Evolutionary conservation across 306 rosid species (phyloP).

Genomic region (Ormosia emarginata): DNA sequence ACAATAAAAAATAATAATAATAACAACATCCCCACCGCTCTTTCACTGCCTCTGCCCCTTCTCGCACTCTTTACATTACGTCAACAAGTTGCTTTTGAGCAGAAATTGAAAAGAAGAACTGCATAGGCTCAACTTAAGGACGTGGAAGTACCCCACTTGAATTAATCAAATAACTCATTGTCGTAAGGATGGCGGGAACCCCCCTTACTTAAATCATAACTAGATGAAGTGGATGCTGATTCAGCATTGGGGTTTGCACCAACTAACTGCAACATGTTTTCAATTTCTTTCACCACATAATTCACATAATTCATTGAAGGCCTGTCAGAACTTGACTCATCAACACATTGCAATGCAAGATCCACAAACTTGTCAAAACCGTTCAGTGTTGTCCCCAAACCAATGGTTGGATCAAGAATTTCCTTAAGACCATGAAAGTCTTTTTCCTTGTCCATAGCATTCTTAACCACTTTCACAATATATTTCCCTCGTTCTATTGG

Average conservation of each 20-base stretch:
- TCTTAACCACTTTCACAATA: conserved; percentile 57
- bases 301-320: conserved; percentile 65
- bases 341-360: conserved; percentile 57
- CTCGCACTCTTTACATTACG: not conserved
- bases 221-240: conserved; percentile 42
- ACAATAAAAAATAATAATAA: no score
- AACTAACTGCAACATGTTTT: conserved; percentile 45
- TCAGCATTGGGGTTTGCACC: conserved; percentile 46
- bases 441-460: conserved; percentile 42
- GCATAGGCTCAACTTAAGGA: not conserved
- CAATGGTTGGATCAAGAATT: conserved; percentile 47
- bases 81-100: not conserved
- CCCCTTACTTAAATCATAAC: conserved; percentile 30
- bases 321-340: conserved; percentile 45
- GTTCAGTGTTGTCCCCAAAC: conserved; percentile 19
- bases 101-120: not conserved
- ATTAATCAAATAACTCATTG: conserved; percentile 25
- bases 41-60: no score
- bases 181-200: conserved; percentile 40
- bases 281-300: conserved; percentile 62
- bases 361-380: conserved; percentile 60
- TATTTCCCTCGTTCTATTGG: conserved; percentile 65
- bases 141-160: conserved; percentile 36
- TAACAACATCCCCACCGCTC: no score
- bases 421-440: conserved; percentile 27